Evolutionary conservation across 495 filamentous ascomycete species (phyloP).

Genomic region (Penicillium roqueforti): DNA sequence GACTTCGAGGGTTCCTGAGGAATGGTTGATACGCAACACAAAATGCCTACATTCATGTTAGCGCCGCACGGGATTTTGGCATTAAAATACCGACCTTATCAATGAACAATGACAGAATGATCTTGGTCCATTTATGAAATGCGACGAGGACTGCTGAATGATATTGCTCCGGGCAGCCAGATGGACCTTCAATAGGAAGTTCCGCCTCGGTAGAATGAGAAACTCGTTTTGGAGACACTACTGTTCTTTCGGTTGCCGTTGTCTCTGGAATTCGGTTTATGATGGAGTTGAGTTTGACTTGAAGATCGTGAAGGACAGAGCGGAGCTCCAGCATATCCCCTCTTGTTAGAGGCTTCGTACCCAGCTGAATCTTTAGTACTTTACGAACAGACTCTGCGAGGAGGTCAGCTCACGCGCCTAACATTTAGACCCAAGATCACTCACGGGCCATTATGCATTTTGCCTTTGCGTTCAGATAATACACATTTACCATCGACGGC

Average conservation of each 20-base stretch:
- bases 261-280: constrained; percentile 38
- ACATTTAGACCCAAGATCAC: constrained; percentile 5
- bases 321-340: constrained; percentile 45
- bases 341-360: constrained; percentile 41
- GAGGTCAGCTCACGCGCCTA: constrained; percentile 5
- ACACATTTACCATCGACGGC: constrained; percentile 47
- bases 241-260: constrained; percentile 4
- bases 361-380: constrained; percentile 44
- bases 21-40: constrained; percentile 54
- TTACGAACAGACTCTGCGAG: constrained; percentile 38
- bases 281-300: constrained; percentile 42
- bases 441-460: constrained; percentile 49
- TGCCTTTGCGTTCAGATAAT: constrained; percentile 41
- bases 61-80: neutral
- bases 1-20: constrained; percentile 52
- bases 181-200: constrained; percentile 35
- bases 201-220: constrained; percentile 23
- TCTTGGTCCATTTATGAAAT: constrained; percentile 47
- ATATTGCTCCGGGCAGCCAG: constrained; percentile 42
- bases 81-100: constrained; percentile 34
- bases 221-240: constrained; percentile 16
- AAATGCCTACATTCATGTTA: constrained; percentile 34
- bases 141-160: constrained; percentile 42
- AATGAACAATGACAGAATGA: constrained; percentile 42
- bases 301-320: constrained; percentile 44